Conservation (phyloP, 129 eudicot genomes). For the Tagetes patula region DNA sequence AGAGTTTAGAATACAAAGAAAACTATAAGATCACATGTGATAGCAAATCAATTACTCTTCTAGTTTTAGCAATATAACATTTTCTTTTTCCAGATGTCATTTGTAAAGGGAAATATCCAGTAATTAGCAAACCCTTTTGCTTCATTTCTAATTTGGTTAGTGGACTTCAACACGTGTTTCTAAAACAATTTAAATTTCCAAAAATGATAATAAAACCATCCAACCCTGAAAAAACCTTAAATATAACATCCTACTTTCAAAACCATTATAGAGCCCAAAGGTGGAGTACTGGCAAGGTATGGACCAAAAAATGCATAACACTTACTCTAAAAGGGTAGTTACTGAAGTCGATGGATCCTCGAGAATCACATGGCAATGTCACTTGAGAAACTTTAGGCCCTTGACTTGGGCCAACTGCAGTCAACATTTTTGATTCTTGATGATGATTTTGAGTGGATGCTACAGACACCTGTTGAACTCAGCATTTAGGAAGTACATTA, state of each 20-base stretch:
- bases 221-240: neutral
- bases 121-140: neutral
- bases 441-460: conserved; percentile 69
- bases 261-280: neutral
- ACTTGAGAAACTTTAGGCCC: conserved; percentile 83
- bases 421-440: conserved; percentile 64
- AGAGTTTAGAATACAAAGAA: conserved; percentile 43
- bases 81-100: conserved; percentile 10
- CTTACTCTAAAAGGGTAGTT: conserved; percentile 91
- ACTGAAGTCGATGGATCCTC: conserved; percentile 90
- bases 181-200: neutral
- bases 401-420: conserved; percentile 52
- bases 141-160: neutral
- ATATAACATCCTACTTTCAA: neutral
- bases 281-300: neutral
- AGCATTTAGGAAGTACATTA: conserved; percentile 15
- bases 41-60: conserved; percentile 1
- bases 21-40: conserved; percentile 29
- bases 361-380: conserved; percentile 91
- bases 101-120: conserved; percentile 7
- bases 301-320: neutral
- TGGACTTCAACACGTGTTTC: neutral
- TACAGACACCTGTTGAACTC: conserved; percentile 53
- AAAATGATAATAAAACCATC: neutral
- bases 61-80: neutral